phyloP scores from a whole-genome alignment of 148 eudicot species.

The Rhododendron molle region DNA sequence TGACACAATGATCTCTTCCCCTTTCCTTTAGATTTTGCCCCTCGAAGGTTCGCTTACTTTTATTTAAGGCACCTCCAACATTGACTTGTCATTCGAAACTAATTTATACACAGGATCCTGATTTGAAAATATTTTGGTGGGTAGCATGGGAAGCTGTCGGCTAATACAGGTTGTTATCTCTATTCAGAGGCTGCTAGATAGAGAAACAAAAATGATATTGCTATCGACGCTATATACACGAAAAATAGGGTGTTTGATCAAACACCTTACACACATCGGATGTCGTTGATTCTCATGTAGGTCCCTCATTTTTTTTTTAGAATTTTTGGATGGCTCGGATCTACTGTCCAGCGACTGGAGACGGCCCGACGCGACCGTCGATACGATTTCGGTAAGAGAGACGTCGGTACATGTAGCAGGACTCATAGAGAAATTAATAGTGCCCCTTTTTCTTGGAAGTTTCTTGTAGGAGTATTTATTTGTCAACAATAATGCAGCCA shows the following conservation, averaged over 20 bases:
- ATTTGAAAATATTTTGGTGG: not conserved
- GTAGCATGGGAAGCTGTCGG: constrained; percentile 11
- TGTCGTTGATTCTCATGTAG: too few species aligned
- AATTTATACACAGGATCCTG: not conserved
- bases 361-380: too few species aligned
- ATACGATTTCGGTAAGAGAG: too few species aligned
- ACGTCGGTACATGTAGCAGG: too few species aligned
- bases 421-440: not conserved
- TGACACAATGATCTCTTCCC: not conserved
- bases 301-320: too few species aligned
- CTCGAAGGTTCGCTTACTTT: not conserved
- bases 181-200: not conserved
- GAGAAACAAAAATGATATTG: too few species aligned
- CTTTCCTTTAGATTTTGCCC: not conserved
- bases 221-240: too few species aligned
- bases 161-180: not conserved
- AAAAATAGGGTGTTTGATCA: too few species aligned
- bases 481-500: not conserved
- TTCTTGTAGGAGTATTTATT: not conserved
- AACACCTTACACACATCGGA: too few species aligned
- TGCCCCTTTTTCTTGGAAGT: not conserved
- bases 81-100: not conserved
- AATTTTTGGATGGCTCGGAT: too few species aligned
- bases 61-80: not conserved
- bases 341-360: too few species aligned